Percentiles rank a stretch among this genome's conserved stretches.
These are phyloP conservation scores for Populus hybrid DNA, from an alignment of 441 rosid genomes.

Conservation along the genomic window DNA sequence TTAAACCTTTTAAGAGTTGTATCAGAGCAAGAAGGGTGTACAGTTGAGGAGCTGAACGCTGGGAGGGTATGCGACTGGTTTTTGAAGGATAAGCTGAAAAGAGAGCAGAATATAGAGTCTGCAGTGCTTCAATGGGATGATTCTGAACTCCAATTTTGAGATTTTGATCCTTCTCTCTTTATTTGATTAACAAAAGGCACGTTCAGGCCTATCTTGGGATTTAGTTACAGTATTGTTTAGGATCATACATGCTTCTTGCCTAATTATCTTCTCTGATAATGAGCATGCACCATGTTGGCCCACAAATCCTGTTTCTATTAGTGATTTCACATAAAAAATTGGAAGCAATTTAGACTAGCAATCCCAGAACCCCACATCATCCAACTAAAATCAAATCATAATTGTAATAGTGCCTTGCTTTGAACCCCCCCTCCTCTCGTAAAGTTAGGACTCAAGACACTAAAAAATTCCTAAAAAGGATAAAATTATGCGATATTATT, in stretches of 20 bases:
- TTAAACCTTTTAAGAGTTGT: slow-evolving; percentile 67
- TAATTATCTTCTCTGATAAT: not conserved
- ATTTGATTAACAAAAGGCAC: not conserved
- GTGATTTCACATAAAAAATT: too few relatives aligned
- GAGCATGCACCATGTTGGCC: too few relatives aligned
- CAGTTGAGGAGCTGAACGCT: slow-evolving; percentile 81
- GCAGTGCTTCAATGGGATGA: slow-evolving; percentile 94
- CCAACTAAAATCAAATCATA: not conserved
- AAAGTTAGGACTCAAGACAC: too few relatives aligned
- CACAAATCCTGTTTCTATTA: too few relatives aligned
- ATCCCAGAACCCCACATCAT: not conserved
- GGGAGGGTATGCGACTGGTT: slow-evolving; percentile 88
- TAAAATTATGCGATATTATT: too few relatives aligned
- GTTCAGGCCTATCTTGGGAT: not conserved
- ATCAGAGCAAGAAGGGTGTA: slow-evolving; percentile 75
- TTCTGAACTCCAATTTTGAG: slow-evolving; percentile 50
- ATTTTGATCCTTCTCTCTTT: not conserved
- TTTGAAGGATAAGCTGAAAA: slow-evolving; percentile 66
- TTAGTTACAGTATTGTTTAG: not conserved
- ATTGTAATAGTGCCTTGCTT: too few relatives aligned
- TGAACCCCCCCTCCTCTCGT: too few relatives aligned
- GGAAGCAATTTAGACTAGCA: not conserved
- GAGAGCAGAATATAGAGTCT: slow-evolving; percentile 61
- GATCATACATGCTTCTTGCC: not conserved
- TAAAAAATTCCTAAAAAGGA: too few relatives aligned